Evolutionary conservation across 2,329 filamentous ascomycete genomes (phyloP).

Genomic region (Fusarium sp.): DNA sequence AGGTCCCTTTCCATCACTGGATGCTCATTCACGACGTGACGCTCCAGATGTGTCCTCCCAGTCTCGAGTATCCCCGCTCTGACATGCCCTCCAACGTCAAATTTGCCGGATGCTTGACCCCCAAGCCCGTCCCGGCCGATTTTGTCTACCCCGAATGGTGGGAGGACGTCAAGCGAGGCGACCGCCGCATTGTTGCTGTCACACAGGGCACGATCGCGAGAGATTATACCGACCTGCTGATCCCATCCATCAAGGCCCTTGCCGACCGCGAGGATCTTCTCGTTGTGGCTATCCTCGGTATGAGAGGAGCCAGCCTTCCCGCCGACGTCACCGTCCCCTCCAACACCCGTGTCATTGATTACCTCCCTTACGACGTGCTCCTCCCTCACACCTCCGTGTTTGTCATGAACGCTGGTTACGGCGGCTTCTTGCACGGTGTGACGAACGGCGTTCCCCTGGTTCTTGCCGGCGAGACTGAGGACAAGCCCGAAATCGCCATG

Average conservation of each 20-base stretch:
- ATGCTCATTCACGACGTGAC: constrained; percentile 51
- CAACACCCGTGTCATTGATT: constrained; percentile 63
- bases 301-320: constrained; percentile 44
- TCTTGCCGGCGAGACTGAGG: constrained; percentile 59
- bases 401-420: constrained; percentile 66
- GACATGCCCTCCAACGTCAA: constrained; percentile 57
- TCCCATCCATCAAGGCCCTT: constrained; percentile 62
- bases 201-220: constrained; percentile 63
- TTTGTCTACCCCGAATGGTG: constrained; percentile 62
- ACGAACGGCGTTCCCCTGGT: constrained; percentile 64
- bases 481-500: constrained; percentile 60
- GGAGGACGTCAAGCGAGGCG: constrained; percentile 55
- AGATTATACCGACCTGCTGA: constrained; percentile 59
- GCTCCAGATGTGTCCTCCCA: constrained; percentile 57
- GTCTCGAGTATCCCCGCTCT: constrained; percentile 57
- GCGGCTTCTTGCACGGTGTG: constrained; percentile 62
- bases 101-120: constrained; percentile 61
- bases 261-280: constrained; percentile 57
- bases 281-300: constrained; percentile 53
- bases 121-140: constrained; percentile 48
- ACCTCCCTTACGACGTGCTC: constrained; percentile 64
- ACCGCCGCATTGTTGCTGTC: constrained; percentile 62
- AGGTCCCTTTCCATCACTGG: constrained; percentile 49
- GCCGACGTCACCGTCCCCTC: constrained; percentile 51
- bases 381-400: constrained; percentile 62